phyloP scores from a whole-genome alignment of 768 basidiomycete species.

The Amanita pallidorosea region DNA sequence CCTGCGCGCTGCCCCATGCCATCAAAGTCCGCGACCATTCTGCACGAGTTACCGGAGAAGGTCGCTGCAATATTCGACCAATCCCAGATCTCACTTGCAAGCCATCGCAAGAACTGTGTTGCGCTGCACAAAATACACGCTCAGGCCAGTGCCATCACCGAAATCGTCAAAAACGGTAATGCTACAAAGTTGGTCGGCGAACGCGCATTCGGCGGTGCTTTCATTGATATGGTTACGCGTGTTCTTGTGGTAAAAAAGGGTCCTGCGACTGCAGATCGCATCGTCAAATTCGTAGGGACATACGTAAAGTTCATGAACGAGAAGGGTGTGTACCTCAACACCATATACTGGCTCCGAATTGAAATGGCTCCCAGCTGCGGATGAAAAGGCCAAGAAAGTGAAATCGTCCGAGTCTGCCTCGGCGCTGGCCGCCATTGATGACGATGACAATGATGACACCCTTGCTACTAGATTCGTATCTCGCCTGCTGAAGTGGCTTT shows the following conservation, averaged over 20 bases:
- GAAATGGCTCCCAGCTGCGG: slow-evolving; percentile 4
- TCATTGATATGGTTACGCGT: slow-evolving; percentile 64
- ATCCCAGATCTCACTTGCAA: slow-evolving; percentile 67
- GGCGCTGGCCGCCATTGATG: slow-evolving; percentile 22
- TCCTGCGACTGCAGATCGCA: slow-evolving; percentile 63
- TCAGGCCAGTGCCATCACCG: slow-evolving; percentile 45
- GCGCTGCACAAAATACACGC: slow-evolving; percentile 76
- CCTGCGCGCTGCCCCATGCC: slow-evolving; percentile 12
- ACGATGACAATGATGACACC: slow-evolving; percentile 54
- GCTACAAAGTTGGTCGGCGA: slow-evolving; percentile 59
- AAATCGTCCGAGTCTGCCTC: slow-evolving; percentile 7
- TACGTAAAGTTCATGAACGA: slow-evolving; percentile 78
- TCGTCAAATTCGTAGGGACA: slow-evolving; percentile 77
- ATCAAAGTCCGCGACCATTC: slow-evolving; percentile 11
- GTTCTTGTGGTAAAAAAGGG: slow-evolving; percentile 84
- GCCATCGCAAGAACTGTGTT: slow-evolving; percentile 90
- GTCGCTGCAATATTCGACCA: slow-evolving; percentile 57
- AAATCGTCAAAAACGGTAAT: slow-evolving; percentile 36
- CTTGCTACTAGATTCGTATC: slow-evolving; percentile 58
- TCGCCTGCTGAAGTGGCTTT: slow-evolving; percentile 58
- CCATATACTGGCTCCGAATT: not conserved
- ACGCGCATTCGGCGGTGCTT: slow-evolving; percentile 62
- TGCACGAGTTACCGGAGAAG: slow-evolving; percentile 23
- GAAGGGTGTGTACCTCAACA: slow-evolving; percentile 48
- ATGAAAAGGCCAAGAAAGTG: slow-evolving; percentile 14